These are phyloP conservation scores for Neocallimastix lanati DNA, from an alignment of 192 early-diverging fungal genomes.

Conservation along the genomic window DNA sequence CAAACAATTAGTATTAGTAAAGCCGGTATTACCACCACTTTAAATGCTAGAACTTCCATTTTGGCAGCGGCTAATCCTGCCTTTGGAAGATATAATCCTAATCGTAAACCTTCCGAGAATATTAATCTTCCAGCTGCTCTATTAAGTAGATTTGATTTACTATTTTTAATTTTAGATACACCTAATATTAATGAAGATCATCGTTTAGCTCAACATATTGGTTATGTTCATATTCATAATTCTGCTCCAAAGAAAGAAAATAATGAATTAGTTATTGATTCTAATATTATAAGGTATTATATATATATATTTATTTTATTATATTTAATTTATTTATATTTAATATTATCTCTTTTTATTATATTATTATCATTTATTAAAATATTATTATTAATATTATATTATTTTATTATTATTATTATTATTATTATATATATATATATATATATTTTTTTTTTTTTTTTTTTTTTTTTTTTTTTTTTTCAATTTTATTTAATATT, in stretches of 20 bases:
- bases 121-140: slow-evolving; percentile 93
- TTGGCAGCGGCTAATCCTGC: slow-evolving; percentile 92
- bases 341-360: too few relatives aligned
- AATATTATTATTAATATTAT: too few relatives aligned
- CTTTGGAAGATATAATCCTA: slow-evolving; percentile 84
- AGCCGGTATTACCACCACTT: slow-evolving; percentile 92
- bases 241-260: slow-evolving; percentile 43
- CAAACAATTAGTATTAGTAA: slow-evolving; percentile 96
- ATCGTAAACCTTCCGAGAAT: slow-evolving; percentile 66
- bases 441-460: too few relatives aligned
- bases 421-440: too few relatives aligned
- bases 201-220: slow-evolving; percentile 64
- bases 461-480: too few relatives aligned
- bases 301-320: not conserved
- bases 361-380: too few relatives aligned
- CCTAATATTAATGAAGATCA: slow-evolving; percentile 58
- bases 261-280: slow-evolving; percentile 35
- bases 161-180: slow-evolving; percentile 81
- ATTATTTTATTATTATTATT: too few relatives aligned
- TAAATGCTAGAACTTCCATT: slow-evolving; percentile 88
- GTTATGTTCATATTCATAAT: slow-evolving; percentile 79
- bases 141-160: slow-evolving; percentile 77
- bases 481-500: too few relatives aligned
- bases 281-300: slow-evolving; percentile 43
- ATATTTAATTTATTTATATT: not conserved